phyloP scores from a whole-genome alignment of 179 eudicot genomes.

The Silene noctiflora region DNA sequence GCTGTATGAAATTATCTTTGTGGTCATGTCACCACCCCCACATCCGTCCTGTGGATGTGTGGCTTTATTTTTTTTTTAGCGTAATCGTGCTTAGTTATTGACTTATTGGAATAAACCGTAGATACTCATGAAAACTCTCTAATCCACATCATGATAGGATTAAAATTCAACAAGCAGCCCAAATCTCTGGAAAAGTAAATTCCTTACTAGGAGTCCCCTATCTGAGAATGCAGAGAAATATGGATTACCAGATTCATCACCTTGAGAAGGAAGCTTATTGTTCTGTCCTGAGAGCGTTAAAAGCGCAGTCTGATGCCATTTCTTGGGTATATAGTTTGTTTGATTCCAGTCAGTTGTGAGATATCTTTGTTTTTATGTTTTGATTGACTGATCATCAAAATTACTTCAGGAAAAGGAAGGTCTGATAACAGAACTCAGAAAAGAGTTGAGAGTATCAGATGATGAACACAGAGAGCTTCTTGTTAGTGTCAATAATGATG shows the following conservation, averaged over 20 bases:
- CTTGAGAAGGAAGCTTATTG: constrained; percentile 51
- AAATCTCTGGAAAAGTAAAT: constrained; percentile 28
- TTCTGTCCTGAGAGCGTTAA: constrained; percentile 50
- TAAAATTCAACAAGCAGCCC: constrained; percentile 24
- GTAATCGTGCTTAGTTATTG: constrained; percentile 20
- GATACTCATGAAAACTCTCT: constrained; percentile 38
- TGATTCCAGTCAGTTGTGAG: constrained; percentile 7
- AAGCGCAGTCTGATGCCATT: constrained; percentile 56
- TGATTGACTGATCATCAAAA: constrained; percentile 9
- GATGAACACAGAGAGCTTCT: constrained; percentile 78
- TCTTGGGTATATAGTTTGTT: constrained; percentile 39
- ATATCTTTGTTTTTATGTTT: constrained; percentile 15
- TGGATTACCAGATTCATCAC: constrained; percentile 45
- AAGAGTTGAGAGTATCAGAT: constrained; percentile 77
- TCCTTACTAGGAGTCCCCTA: constrained; percentile 25
- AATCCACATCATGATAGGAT: constrained; percentile 32
- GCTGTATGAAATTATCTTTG: neutral
- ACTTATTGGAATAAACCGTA: constrained; percentile 23
- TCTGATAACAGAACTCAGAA: constrained; percentile 80
- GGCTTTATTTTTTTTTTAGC: neutral
- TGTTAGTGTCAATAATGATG: constrained; percentile 55
- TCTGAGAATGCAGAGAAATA: constrained; percentile 32
- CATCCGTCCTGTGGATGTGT: neutral
- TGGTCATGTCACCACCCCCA: neutral
- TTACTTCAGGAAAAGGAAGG: constrained; percentile 78